Evolutionary conservation across 257 asterid species (phyloP).

Genomic region (Verbascum thapsus): DNA sequence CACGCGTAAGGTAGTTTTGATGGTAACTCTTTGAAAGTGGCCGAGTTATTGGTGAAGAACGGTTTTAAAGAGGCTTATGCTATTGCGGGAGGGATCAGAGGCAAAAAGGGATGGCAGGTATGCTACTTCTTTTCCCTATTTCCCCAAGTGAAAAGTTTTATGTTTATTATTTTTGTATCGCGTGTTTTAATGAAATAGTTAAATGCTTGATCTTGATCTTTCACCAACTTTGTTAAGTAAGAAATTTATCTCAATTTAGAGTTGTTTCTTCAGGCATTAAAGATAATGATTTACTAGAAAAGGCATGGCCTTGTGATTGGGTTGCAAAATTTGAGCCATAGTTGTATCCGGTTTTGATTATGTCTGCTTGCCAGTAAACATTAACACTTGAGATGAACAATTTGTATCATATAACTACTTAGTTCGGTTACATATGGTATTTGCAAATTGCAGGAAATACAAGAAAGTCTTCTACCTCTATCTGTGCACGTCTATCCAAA

Average conservation of each 20-base stretch:
- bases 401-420: slow-evolving; percentile 12
- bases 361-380: background rate
- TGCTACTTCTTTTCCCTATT: slow-evolving; percentile 12
- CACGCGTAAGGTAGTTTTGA: slow-evolving; percentile 94
- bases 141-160: slow-evolving; percentile 5
- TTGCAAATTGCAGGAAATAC: slow-evolving; percentile 68
- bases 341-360: background rate
- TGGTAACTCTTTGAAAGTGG: slow-evolving; percentile 86
- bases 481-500: slow-evolving; percentile 70
- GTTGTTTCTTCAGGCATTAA: background rate
- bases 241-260: background rate
- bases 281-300: slow-evolving; percentile 14
- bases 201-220: slow-evolving; percentile 9
- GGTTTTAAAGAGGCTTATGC: slow-evolving; percentile 96
- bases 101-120: slow-evolving; percentile 95
- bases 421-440: background rate
- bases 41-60: slow-evolving; percentile 76
- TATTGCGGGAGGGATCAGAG: slow-evolving; percentile 84
- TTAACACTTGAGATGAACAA: background rate
- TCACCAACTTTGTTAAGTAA: background rate
- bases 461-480: slow-evolving; percentile 81
- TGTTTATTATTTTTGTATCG: background rate
- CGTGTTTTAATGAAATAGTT: background rate
- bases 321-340: too few relatives aligned
- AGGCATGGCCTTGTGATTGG: slow-evolving; percentile 11